Conservation (phyloP, 1,284 basidiomycete species). For the Schizophyllum commune region DNA sequence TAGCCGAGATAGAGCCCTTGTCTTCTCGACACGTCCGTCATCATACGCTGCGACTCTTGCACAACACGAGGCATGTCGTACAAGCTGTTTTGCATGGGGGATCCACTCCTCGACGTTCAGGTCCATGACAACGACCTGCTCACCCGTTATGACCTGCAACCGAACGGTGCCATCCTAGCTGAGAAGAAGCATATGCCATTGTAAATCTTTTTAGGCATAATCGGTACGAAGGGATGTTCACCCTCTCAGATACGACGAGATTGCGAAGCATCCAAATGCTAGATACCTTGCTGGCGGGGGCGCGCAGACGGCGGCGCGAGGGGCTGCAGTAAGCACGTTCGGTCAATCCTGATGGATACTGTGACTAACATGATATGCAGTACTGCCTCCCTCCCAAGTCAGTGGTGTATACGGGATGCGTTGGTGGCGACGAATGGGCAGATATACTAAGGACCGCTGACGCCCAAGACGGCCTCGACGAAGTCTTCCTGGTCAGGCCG, state of each 20-base stretch:
- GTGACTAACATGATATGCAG: slow-evolving; percentile 29
- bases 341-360: slow-evolving; percentile 3
- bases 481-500: slow-evolving; percentile 85
- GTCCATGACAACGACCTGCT: slow-evolving; percentile 83
- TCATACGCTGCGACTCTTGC: not conserved
- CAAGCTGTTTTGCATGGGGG: slow-evolving; percentile 76
- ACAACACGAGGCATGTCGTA: slow-evolving; percentile 17
- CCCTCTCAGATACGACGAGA: slow-evolving; percentile 73
- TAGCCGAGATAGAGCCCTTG: no score
- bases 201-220: slow-evolving; percentile 34
- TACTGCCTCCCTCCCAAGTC: slow-evolving; percentile 86
- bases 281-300: slow-evolving; percentile 97
- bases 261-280: slow-evolving; percentile 67
- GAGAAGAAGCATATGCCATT: slow-evolving; percentile 82
- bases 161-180: slow-evolving; percentile 96
- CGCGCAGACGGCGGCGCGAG: slow-evolving; percentile 93
- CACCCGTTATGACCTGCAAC: slow-evolving; percentile 86
- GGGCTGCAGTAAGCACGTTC: slow-evolving; percentile 71
- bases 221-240: slow-evolving; percentile 1
- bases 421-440: slow-evolving; percentile 89
- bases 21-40: not conserved
- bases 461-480: slow-evolving; percentile 84
- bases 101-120: slow-evolving; percentile 88
- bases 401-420: slow-evolving; percentile 92
- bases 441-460: slow-evolving; percentile 91